phyloP scores from a whole-genome alignment of 208 protist genomes.

The Lotmaria passim region DNA sequence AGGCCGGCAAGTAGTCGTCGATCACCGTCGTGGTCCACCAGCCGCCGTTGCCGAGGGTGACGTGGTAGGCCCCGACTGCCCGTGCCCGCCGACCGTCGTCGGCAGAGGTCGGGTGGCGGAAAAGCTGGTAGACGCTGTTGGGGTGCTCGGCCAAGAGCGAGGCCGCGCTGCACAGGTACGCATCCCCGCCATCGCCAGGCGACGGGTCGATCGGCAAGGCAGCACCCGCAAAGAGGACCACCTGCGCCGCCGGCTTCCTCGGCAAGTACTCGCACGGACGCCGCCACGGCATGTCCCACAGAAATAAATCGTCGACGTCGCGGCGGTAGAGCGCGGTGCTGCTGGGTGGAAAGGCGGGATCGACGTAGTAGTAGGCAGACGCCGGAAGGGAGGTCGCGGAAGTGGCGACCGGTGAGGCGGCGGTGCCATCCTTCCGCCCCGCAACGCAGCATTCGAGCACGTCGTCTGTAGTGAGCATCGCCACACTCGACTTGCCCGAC shows the following conservation, averaged over 20 bases:
- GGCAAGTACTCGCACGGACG: slow-evolving; percentile 46
- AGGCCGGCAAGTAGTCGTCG: slow-evolving; percentile 64
- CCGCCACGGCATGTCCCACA: slow-evolving; percentile 46
- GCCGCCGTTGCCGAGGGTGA: slow-evolving; percentile 48
- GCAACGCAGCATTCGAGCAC: slow-evolving; percentile 25
- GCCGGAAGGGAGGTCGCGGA: slow-evolving; percentile 38
- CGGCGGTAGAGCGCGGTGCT: slow-evolving; percentile 40
- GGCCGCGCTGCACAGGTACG: slow-evolving; percentile 56
- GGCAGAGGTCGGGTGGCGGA: slow-evolving; percentile 38
- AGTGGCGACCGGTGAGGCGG: slow-evolving; percentile 21
- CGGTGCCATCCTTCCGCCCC: neutral
- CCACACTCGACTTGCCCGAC: slow-evolving; percentile 7
- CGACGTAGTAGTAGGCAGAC: slow-evolving; percentile 37
- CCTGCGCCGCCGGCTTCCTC: slow-evolving; percentile 14
- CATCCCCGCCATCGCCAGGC: slow-evolving; percentile 57
- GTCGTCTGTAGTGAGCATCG: slow-evolving; percentile 27
- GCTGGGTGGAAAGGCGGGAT: slow-evolving; percentile 47
- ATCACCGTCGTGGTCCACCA: slow-evolving; percentile 60
- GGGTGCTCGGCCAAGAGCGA: slow-evolving; percentile 41
- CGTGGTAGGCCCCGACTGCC: slow-evolving; percentile 38
- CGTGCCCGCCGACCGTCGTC: slow-evolving; percentile 25
- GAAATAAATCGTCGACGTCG: slow-evolving; percentile 39
- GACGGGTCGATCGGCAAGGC: slow-evolving; percentile 51
- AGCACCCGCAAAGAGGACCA: slow-evolving; percentile 42
- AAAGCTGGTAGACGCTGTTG: slow-evolving; percentile 29